Evolutionary conservation across 495 filamentous ascomycete species (phyloP), one percentile per base, ranked within the genome.

Genomic region (Talaromyces liani): DNA sequence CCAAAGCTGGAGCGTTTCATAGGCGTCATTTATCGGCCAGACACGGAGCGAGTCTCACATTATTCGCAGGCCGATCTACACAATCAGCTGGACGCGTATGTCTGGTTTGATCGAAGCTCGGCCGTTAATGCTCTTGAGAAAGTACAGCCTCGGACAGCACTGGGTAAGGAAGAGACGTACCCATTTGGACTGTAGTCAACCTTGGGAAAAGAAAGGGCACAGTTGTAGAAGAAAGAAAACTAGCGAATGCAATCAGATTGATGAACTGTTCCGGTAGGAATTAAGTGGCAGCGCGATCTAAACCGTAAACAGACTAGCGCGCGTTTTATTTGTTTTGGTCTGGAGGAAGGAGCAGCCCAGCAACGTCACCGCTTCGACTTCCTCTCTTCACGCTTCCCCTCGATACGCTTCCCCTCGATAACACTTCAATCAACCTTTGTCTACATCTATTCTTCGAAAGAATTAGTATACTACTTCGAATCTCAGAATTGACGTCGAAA

Each of bases 21-120:
- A 36, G 84, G 84, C 1, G 84, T 86, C 10, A 83, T 87, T n/a
- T 87, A 86, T 67, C 71, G 77, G 4, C 84, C 84, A 6, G 75
- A 79, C 14, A 83, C 83, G 0, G 84, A 87, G 68, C 70, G 74
- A 9, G 60, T 77, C 57, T 83, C 80, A 25, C 84, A 85, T 66
- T 87, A 87, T 67, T 83, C 80, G 25, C 70, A 75, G 45, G 79
- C 83, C 0, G 72, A 79, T 29, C 65, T 87, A 57, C 79, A 82
- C 39, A 72, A 83, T 62, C 84, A 86, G 71, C 79, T 85, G 58
- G 84, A 87, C 68, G 82, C 75, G 0, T 79, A 79, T 62, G 63
- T 86, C 22, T 87, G 82, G 80, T 84, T 87, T 65, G 82, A 87
- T 72, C 65, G 69, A 57, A 82, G 81, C 14, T 62, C 75, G 57